Percentiles rank a stretch among this genome's conserved stretches.
phyloP scores from a whole-genome alignment of 2,329 filamentous ascomycete species.

The Septoria linicola region DNA sequence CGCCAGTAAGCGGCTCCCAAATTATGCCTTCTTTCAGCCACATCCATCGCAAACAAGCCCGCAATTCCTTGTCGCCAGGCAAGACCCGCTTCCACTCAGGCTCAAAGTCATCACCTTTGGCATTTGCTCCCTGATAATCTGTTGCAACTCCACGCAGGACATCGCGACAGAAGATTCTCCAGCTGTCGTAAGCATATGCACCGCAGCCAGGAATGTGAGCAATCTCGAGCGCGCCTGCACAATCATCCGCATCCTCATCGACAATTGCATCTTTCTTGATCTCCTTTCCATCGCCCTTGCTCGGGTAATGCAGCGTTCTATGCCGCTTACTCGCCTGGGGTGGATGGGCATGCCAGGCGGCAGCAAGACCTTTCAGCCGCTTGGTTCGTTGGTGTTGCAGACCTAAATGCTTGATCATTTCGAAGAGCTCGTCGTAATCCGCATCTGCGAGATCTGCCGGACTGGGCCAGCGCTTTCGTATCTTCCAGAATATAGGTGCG shows the following conservation, averaged over 20 bases:
- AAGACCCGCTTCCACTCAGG: conserved; percentile 89
- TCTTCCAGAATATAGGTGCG: conserved; percentile 69
- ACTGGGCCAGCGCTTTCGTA: conserved; percentile 69
- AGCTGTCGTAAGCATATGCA: conserved; percentile 81
- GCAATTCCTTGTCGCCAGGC: conserved; percentile 83
- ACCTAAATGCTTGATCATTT: conserved; percentile 68
- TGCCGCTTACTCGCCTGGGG: conserved; percentile 61
- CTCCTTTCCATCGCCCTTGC: conserved; percentile 50
- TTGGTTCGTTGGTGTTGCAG: conserved; percentile 66
- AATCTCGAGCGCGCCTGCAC: conserved; percentile 71
- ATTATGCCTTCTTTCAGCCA: conserved; percentile 84
- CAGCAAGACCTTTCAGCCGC: conserved; percentile 69
- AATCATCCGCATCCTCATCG: conserved; percentile 46
- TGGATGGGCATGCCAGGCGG: conserved; percentile 63
- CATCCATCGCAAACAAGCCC: conserved; percentile 84
- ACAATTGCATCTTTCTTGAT: conserved; percentile 46
- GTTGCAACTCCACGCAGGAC: conserved; percentile 63
- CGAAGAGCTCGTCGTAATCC: conserved; percentile 55
- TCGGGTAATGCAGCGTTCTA: conserved; percentile 57
- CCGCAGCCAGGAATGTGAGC: conserved; percentile 77
- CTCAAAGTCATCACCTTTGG: conserved; percentile 55
- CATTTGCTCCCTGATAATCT: conserved; percentile 64
- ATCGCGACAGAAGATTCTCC: conserved; percentile 91
- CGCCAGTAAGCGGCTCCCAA: conserved; percentile 73
- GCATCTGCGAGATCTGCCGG: conserved; percentile 62